Evolutionary conservation across 2,329 filamentous ascomycete species (phyloP).

Genomic region (Botrytis aclada): DNA sequence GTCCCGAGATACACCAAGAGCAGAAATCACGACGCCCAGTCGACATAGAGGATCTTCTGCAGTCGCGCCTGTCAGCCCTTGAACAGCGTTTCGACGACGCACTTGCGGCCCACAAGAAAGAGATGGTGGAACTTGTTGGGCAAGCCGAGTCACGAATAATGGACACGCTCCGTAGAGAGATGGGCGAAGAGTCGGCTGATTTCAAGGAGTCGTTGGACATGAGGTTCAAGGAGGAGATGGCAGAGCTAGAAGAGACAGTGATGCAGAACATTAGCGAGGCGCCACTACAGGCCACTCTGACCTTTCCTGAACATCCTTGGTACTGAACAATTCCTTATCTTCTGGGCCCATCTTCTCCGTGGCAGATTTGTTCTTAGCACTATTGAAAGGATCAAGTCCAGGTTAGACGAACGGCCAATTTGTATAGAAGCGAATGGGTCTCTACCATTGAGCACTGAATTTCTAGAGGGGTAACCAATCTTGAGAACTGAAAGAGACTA

Average conservation of each 20-base stretch:
- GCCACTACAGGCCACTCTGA: constrained; percentile 10
- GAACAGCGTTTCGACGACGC: not conserved
- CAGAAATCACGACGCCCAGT: constrained; percentile 3
- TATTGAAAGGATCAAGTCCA: constrained; percentile 1
- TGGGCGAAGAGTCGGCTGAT: not conserved
- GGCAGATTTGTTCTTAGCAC: not conserved
- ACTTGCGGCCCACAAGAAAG: not conserved
- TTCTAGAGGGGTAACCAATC: not conserved
- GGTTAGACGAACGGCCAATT: not conserved
- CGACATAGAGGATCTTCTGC: not conserved
- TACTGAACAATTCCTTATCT: not conserved
- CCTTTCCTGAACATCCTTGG: constrained; percentile 10
- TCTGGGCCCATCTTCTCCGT: not conserved
- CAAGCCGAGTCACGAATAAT: constrained; percentile 9
- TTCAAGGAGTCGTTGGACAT: constrained; percentile 4
- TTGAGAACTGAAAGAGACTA: not conserved
- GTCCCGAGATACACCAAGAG: constrained; percentile 1
- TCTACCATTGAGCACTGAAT: not conserved
- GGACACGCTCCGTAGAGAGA: constrained; percentile 7
- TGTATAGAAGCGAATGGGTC: not conserved
- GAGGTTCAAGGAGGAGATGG: constrained; percentile 8
- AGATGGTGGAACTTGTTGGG: not conserved
- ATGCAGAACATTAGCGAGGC: constrained; percentile 12
- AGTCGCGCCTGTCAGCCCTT: constrained; percentile 5
- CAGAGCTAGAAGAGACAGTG: constrained; percentile 3